Evolutionary conservation across 768 basidiomycete species (phyloP), one percentile per base, ranked within the genome.

Genomic region (Rhizopogon sp.): DNA sequence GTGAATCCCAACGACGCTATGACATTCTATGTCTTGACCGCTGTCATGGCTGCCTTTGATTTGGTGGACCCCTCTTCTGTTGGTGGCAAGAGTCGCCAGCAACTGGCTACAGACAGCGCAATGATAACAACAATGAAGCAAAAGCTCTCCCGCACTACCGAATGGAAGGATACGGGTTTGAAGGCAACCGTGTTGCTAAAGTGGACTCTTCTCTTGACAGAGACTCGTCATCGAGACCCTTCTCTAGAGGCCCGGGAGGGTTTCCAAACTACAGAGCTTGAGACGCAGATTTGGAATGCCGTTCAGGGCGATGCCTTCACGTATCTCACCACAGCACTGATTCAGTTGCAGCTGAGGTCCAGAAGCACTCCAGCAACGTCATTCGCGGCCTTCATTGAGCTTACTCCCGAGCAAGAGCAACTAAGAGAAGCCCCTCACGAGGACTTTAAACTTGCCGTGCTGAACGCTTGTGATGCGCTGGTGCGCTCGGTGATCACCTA

Each of bases 151-250:
- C 64, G 78, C 8, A 60, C 76, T 3, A 70, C 79, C 2, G 70
- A 76, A 14, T 93, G 91, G 90, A 85, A 78, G 52, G 84, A 87
- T 17, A 71, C 77, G 1, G 83, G 84, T 1, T 70, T 96, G 14
- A 89, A 87, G 63, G 85, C 90, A 0, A 77, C 80, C 2, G 64
- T 94, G 5, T 70, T 88, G n/a, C 77, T 97, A 39, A 90, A 91
- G 64, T 95, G 92, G 91, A 88, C 92, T 0, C 76, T 95, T 55
- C 91, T 92, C 68, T 74, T 93, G 60, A 85, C 90, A 1, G 85
- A 90, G 58, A 79, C 83, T 6, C 78, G 91, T 25, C 84, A 87
- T 64, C 79, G 80, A 17, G 83, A 90, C 60, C 72, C 82, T 1
- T 75, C 78, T 4, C 69, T 93, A 39, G 86, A 89, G 60, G 77